Conservation (phyloP, 139 green algal species). For the Micractinium conductrix region DNA sequence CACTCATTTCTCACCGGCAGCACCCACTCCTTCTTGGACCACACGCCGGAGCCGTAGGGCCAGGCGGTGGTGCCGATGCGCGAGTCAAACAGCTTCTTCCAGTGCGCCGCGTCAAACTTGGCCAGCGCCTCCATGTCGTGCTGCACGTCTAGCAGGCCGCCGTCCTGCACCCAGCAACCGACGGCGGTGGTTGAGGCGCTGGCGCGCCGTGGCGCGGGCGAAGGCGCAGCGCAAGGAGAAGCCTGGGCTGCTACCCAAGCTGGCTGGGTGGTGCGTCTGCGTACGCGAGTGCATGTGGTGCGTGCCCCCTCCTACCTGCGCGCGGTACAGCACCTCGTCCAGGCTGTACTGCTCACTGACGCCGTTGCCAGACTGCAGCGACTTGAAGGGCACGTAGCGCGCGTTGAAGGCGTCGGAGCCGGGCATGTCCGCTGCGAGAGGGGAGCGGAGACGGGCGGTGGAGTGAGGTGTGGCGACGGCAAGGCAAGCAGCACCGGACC, state of each 20-base stretch:
- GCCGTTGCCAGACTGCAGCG: slow-evolving; percentile 51
- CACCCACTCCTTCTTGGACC: slow-evolving; percentile 99
- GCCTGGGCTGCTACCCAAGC: no score
- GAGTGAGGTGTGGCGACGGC: neutral
- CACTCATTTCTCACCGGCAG: slow-evolving; percentile 92
- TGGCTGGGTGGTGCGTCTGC: no score
- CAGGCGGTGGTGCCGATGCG: slow-evolving; percentile 92
- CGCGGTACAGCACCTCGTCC: slow-evolving; percentile 95
- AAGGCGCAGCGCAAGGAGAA: no score
- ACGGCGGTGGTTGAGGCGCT: no score
- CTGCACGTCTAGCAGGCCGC: slow-evolving; percentile 94
- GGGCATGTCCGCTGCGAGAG: slow-evolving; percentile 8
- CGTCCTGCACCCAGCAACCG: no score
- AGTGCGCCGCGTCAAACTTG: slow-evolving; percentile 92
- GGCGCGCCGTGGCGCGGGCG: no score
- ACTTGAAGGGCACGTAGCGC: slow-evolving; percentile 92
- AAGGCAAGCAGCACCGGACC: neutral
- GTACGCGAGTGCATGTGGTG: no score
- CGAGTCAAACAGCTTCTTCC: slow-evolving; percentile 93
- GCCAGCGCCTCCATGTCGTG: slow-evolving; percentile 94
- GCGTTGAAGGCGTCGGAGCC: slow-evolving; percentile 76
- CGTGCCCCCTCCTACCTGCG: neutral
- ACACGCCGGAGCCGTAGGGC: slow-evolving; percentile 98
- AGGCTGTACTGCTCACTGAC: slow-evolving; percentile 89
- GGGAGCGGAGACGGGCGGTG: neutral